Base-by-base conservation (phyloP, 2,329 filamentous ascomycete genomes). In the Monosporascus sp. region DNA sequence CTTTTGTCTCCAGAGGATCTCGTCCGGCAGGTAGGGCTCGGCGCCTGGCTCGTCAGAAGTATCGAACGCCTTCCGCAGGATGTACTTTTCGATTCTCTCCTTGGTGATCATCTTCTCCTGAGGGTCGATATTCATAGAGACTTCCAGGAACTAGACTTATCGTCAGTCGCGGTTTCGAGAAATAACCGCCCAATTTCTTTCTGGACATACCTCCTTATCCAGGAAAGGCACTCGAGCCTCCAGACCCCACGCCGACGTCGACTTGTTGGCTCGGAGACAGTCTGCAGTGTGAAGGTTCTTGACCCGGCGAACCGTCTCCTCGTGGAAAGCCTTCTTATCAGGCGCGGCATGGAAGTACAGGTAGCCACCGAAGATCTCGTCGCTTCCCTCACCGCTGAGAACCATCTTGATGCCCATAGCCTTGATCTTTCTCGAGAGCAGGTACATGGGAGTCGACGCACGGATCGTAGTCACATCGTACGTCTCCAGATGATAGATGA, bases 351-450 rank as follows among this genome's bases (percentile, higher is more conserved):
- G 91, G 84, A 99, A 99, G 81, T 99, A 99, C 20, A 99, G 84
- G 74, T 99, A 99, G 50, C 94, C 94, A 58, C 94, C 94, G 63
- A 97, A 97, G 70, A 97, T 97, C 76, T 99, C 94, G 72, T 99
- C 94, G 66, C 89, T 94, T 48, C 94, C 94, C 75, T 99, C 94
- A 57, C 94, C 94, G 66, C 89, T 95, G 57, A 99, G 82, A 53
- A 99, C 94, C 94, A 99, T 99, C 84, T 99, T 99, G 68, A 99
- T 89, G 59, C 94, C 94, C 86, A 97, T 93, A 37, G 92, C 94
- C 81, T 99, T 99, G 80, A 99, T 99, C 81, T 99, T 99, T 70
- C 95, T 86, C 57, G 90, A 94, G 47, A 99, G 82, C 58, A 99
- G 79, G 77, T 97, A 99, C 94, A 99, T 99, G 60, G 94, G 94